phyloP scores from a whole-genome alignment of 768 basidiomycete genomes.

The Mrakia frigida region DNA sequence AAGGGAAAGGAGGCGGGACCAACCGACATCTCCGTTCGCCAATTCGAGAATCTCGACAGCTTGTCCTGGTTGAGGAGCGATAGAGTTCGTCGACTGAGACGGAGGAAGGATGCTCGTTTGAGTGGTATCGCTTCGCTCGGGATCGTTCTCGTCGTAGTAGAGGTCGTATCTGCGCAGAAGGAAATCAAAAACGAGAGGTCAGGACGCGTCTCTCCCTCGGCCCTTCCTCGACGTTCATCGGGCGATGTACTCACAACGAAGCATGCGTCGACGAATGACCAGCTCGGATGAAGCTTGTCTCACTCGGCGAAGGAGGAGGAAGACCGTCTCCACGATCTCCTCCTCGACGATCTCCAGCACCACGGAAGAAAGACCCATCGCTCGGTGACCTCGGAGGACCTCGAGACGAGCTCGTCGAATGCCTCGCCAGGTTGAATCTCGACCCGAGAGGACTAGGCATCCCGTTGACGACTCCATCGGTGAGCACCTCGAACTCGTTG shows the following conservation, averaged over 20 bases:
- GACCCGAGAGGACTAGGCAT: slow-evolving; percentile 6
- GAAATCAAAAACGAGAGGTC: not conserved
- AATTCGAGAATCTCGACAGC: slow-evolving; percentile 31
- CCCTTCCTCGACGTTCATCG: not conserved
- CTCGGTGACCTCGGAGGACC: not conserved
- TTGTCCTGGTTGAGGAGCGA: not conserved
- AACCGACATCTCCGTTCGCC: slow-evolving; percentile 27
- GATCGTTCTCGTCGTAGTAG: slow-evolving; percentile 21
- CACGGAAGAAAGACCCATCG: not conserved
- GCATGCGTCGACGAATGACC: slow-evolving; percentile 24
- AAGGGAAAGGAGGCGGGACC: not conserved
- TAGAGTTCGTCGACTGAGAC: not conserved
- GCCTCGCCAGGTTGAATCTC: slow-evolving; percentile 8
- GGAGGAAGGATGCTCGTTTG: not conserved
- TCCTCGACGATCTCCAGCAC: not conserved
- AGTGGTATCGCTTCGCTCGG: not conserved
- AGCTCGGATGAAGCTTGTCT: slow-evolving; percentile 9
- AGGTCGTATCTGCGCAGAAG: slow-evolving; percentile 16
- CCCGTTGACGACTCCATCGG: not conserved
- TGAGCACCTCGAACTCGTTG: slow-evolving; percentile 8
- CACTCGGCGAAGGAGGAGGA: slow-evolving; percentile 7
- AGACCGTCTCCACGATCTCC: not conserved
- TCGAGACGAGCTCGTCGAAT: not conserved
- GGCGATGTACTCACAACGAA: not conserved
- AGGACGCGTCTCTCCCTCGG: not conserved